Conservation (phyloP, 2,329 filamentous ascomycete genomes). For the Phialemonium atrogriseum region DNA sequence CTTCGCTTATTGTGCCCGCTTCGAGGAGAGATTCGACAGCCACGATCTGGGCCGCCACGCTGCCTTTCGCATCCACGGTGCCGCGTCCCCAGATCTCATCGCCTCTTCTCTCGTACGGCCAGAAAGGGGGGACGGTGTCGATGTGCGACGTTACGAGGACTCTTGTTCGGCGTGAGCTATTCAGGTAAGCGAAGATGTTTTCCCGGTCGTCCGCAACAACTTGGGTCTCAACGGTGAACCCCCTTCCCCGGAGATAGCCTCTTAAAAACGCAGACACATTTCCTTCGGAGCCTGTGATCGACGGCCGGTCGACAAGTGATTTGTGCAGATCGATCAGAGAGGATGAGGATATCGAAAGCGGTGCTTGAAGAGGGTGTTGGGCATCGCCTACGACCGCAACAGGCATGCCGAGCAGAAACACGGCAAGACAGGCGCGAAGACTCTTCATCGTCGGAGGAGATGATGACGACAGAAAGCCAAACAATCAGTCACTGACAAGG, state of each 20-base stretch:
- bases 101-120: slow-evolving; percentile 15
- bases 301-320: background rate
- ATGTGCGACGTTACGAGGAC: slow-evolving; percentile 56
- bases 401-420: too few species aligned
- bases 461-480: too few species aligned
- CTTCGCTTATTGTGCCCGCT: slow-evolving; percentile 21
- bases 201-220: slow-evolving; percentile 13
- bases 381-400: too few species aligned
- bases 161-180: slow-evolving; percentile 36
- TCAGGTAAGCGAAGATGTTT: slow-evolving; percentile 56
- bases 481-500: too few species aligned
- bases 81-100: too few species aligned
- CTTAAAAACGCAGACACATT: background rate
- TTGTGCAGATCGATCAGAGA: slow-evolving; percentile 1
- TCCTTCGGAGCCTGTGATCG: background rate
- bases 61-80: slow-evolving; percentile 60
- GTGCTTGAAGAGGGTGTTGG: too few species aligned
- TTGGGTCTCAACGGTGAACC: slow-evolving; percentile 1
- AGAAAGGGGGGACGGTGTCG: slow-evolving; percentile 50
- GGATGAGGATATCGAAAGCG: too few species aligned
- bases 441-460: too few species aligned
- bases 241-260: background rate
- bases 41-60: slow-evolving; percentile 62
- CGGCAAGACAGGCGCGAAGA: too few species aligned
- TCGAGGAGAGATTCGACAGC: slow-evolving; percentile 50